These are phyloP conservation scores for Coprinellus aureogranulatus DNA, from an alignment of 768 basidiomycete genomes.

Conservation along the genomic window DNA sequence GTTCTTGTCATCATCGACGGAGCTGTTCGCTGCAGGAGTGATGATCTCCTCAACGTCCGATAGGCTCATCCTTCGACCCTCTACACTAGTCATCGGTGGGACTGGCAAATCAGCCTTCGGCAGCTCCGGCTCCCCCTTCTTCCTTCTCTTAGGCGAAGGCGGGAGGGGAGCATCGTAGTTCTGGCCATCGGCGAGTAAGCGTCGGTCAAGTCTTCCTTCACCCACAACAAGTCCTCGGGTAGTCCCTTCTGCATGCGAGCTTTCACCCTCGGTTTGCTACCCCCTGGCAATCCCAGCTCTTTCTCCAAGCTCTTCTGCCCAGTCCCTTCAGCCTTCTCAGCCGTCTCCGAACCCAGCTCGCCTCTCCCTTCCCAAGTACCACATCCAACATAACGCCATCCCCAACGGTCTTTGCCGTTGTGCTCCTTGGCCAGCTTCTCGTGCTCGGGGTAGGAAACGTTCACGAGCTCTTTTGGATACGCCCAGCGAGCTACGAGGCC, in stretches of 20 bases:
- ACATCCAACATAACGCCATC: conserved; percentile 74
- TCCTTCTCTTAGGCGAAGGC: too few species aligned
- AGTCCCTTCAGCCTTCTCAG: conserved; percentile 17
- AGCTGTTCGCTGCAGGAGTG: too few species aligned
- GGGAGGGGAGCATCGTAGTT: too few species aligned
- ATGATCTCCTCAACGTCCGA: too few species aligned
- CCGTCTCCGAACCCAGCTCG: conserved; percentile 25
- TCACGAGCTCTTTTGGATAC: conserved; percentile 65
- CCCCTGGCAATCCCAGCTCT: conserved; percentile 45
- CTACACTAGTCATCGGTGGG: too few species aligned
- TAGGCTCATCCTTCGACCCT: too few species aligned
- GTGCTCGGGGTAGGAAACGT: conserved; percentile 74
- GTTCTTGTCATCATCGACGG: too few species aligned
- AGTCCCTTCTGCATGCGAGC: conserved; percentile 33
- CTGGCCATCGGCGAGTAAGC: conserved; percentile 65
- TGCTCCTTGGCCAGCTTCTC: conserved; percentile 67
- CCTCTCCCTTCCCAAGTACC: conserved; percentile 72
- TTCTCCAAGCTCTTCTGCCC: conserved; percentile 53
- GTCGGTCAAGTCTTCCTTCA: conserved; percentile 56
- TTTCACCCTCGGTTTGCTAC: conserved; percentile 14
- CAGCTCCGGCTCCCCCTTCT: too few species aligned
- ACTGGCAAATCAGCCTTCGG: too few species aligned
- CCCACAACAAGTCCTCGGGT: conserved; percentile 54
- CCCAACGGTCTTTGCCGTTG: conserved; percentile 73
- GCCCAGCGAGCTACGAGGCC: conserved; percentile 88